These are phyloP conservation scores for Myxozyma neotropica DNA, from an alignment of 805 yeast species.

Conservation along the genomic window DNA sequence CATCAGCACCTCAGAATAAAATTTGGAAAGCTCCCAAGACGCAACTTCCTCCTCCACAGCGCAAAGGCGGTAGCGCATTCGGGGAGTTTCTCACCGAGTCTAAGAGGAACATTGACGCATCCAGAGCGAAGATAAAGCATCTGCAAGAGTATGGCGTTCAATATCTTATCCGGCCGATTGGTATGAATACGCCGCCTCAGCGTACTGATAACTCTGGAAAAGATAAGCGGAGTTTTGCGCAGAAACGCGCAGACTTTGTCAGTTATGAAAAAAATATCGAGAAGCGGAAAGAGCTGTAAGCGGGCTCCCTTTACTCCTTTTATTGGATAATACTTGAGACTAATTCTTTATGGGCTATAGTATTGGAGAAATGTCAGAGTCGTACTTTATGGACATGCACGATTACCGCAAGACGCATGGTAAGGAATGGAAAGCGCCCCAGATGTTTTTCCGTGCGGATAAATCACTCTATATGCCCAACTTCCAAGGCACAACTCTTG, in stretches of 20 bases:
- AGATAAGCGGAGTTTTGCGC: conserved; percentile 45
- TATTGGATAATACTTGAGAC: not conserved
- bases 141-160: conserved; percentile 7
- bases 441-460: conserved; percentile 71
- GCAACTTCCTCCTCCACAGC: conserved; percentile 9
- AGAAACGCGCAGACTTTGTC: conserved; percentile 51
- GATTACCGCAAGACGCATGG: conserved; percentile 75
- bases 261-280: conserved; percentile 52
- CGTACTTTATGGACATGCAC: conserved; percentile 65
- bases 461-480: conserved; percentile 83
- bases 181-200: conserved; percentile 47
- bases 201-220: conserved; percentile 46
- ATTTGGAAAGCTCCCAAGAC: not conserved
- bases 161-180: conserved; percentile 49
- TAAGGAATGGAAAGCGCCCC: conserved; percentile 80
- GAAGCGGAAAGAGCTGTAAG: conserved; percentile 57
- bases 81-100: conserved; percentile 8
- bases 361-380: conserved; percentile 57
- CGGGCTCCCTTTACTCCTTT: not conserved
- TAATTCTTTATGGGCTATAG: not conserved
- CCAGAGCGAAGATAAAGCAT: not conserved
- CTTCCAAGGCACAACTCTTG: conserved; percentile 60
- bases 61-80: conserved; percentile 1
- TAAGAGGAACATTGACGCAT: conserved; percentile 5
- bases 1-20: not conserved